Conservation (phyloP, 345 rosid genomes). For the Brassica nigra region DNA sequence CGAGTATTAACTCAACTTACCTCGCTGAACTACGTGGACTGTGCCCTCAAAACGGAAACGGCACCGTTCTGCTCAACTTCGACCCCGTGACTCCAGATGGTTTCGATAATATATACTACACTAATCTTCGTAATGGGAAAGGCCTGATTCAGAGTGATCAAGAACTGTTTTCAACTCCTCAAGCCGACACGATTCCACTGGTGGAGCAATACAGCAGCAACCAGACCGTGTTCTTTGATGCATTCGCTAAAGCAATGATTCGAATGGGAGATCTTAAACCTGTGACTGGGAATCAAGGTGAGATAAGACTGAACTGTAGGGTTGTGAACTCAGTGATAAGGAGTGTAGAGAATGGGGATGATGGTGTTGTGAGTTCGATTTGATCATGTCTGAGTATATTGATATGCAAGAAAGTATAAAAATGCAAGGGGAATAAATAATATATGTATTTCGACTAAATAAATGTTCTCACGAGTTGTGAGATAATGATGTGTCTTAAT, state of each 20-base stretch:
- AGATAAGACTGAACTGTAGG: constrained; percentile 52
- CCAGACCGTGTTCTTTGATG: constrained; percentile 44
- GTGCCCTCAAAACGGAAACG: constrained; percentile 60
- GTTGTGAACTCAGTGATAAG: constrained; percentile 30
- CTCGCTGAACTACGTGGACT: constrained; percentile 38
- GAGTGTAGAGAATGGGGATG: constrained; percentile 13
- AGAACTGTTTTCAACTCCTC: constrained; percentile 39
- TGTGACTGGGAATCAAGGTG: constrained; percentile 47
- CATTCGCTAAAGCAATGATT: constrained; percentile 53
- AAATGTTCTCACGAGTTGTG: constrained; percentile 10
- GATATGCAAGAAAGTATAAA: constrained; percentile 29
- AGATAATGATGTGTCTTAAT: background rate
- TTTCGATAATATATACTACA: constrained; percentile 55
- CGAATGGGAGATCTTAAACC: constrained; percentile 55
- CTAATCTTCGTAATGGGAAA: constrained; percentile 43
- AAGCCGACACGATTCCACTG: constrained; percentile 32
- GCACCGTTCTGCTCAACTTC: constrained; percentile 43
- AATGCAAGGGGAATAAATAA: constrained; percentile 6
- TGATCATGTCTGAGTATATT: background rate
- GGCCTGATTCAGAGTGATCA: constrained; percentile 42
- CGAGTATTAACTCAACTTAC: constrained; percentile 49
- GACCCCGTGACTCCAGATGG: constrained; percentile 50
- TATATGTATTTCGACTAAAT: constrained; percentile 19
- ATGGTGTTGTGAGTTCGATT: constrained; percentile 33
- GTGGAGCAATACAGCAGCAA: constrained; percentile 33